Evolutionary conservation across 2,329 filamentous ascomycete species (phyloP).

Genomic region (Ascochyta viciae-villosae): DNA sequence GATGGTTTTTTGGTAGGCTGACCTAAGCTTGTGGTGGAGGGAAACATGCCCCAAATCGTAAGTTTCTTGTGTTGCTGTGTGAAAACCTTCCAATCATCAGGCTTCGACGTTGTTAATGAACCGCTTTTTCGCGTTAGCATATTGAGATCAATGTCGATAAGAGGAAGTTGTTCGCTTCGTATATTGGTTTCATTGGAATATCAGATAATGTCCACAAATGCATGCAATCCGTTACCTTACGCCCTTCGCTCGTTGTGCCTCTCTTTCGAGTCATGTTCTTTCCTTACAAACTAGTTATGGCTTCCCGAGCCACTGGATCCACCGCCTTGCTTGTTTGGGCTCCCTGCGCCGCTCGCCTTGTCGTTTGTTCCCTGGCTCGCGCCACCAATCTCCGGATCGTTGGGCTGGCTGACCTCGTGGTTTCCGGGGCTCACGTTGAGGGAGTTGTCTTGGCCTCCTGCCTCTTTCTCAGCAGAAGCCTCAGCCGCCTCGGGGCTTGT

Average conservation of each 20-base stretch:
- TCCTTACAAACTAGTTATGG: not conserved
- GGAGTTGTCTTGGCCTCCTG: constrained; percentile 43
- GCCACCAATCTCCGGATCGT: constrained; percentile 49
- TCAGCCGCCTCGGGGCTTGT: constrained; percentile 71
- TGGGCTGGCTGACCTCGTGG: constrained; percentile 61
- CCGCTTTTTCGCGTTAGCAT: too few species aligned
- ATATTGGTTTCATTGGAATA: not conserved
- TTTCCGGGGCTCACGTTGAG: constrained; percentile 69
- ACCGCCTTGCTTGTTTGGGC: constrained; percentile 48
- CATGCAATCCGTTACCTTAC: not conserved
- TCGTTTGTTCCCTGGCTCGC: constrained; percentile 44
- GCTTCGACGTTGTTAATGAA: too few species aligned
- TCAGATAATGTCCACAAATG: not conserved
- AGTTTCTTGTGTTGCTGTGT: too few species aligned
- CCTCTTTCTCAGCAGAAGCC: constrained; percentile 46
- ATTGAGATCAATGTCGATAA: not conserved
- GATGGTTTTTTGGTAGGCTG: too few species aligned
- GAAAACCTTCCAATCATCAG: too few species aligned
- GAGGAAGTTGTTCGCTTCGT: not conserved
- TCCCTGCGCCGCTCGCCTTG: constrained; percentile 45
- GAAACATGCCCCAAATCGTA: too few species aligned
- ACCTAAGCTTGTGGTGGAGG: too few species aligned
- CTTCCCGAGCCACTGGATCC: constrained; percentile 32
- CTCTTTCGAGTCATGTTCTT: not conserved
- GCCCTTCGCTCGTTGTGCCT: not conserved